Base-by-base conservation (phyloP, 129 eudicot species). In the Helianthus tuberosus region DNA sequence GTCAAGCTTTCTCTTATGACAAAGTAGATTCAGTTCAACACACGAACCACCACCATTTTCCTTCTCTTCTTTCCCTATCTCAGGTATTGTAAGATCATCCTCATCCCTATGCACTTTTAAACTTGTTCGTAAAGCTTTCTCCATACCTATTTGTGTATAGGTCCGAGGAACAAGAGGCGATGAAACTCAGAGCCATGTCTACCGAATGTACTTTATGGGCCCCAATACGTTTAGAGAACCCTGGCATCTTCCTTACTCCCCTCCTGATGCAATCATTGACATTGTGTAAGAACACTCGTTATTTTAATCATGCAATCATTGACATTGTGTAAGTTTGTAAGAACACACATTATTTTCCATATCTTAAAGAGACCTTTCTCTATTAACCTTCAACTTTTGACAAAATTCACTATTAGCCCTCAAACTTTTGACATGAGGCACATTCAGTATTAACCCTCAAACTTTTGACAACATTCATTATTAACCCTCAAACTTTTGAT, bases 161-260 rank as follows among this genome's bases (percentile, higher is more conserved):
- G 97, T 91, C 29, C 95, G 85, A 49, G 97, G 97, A 77, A 83
- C 91, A 83, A 86, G 93, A 85, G 86, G 77, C 14, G 95, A 91
- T 50, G 97, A 91, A 75, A 86, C 91, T 71, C 95, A 88, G 71
- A 87, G 82, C 75, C 97, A 91, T 84, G 95, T 91, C 6, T 89
- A 91, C 68, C 82, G 95, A 76, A 88, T 91, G 97, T 91, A 91
- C 83, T 91, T 91, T 74, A 88, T 91, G 97, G 97, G 97, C 38
- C 97, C 91, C 47, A 91, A 91, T 82, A 88, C 97, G 10, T 91
- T 91, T 76, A 86, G 97, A 84, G 97, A 91, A 84, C 97, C 97
- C 11, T 91, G 95, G 95, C 95, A 91, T 91, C 97, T 88, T 84
- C 91, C 97, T 68, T 91, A 88, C 83, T 91, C 97, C 14, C 97